phyloP scores from a whole-genome alignment of 2,329 filamentous ascomycete species.

The Pseudohalonectria lignicola region DNA sequence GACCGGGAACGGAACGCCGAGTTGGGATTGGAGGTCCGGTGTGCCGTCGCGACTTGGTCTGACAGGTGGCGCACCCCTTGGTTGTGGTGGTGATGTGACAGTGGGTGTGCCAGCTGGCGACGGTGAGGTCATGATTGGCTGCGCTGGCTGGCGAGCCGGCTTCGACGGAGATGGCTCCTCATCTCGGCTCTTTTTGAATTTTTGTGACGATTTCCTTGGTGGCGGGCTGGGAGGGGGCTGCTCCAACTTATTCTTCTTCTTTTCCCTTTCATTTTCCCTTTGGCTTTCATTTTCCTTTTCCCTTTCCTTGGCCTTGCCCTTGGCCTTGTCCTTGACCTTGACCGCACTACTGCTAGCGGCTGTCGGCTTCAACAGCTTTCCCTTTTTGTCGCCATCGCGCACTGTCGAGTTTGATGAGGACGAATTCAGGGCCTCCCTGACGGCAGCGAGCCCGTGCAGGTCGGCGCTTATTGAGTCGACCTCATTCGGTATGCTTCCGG shows the following conservation, averaged over 20 bases:
- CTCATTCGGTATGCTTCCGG: constrained; percentile 43
- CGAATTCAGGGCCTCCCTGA: constrained; percentile 60
- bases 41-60: constrained; percentile 61
- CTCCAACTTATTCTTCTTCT: constrained; percentile 30
- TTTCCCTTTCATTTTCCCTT: constrained; percentile 17
- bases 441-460: constrained; percentile 48
- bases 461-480: constrained; percentile 32
- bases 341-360: constrained; percentile 20
- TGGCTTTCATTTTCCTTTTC: not conserved
- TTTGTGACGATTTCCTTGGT: constrained; percentile 50
- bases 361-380: not conserved
- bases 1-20: constrained; percentile 38
- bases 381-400: constrained; percentile 35
- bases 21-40: constrained; percentile 46
- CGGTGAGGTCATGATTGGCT: constrained; percentile 11
- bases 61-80: constrained; percentile 32
- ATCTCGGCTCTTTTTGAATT: constrained; percentile 28
- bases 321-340: constrained; percentile 47
- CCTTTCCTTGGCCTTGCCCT: constrained; percentile 33
- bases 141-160: constrained; percentile 16
- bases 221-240: constrained; percentile 48
- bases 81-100: constrained; percentile 11
- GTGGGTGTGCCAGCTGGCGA: constrained; percentile 12
- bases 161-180: constrained; percentile 25
- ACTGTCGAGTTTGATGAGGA: constrained; percentile 65